Evolutionary conservation across 306 rosid species (phyloP), one percentile per base, ranked within the genome.

Genomic region (Lathyrus sativus): DNA sequence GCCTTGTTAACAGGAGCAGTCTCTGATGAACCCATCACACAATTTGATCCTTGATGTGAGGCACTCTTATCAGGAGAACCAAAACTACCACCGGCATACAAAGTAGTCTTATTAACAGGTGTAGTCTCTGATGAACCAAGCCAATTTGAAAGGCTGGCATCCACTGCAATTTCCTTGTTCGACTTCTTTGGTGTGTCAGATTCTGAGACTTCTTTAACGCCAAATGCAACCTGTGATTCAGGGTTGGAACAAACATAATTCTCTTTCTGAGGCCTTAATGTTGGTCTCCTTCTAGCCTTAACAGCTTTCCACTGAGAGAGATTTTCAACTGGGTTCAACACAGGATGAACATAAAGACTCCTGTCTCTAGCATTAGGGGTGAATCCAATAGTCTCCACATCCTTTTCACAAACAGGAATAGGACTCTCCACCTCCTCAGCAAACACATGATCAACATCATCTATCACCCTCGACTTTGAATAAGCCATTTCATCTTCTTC

Each of bases 91-190:
- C n/a, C 62, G 33, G 59, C 37, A 59, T 46, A 28, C 1, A 61
- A 75, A 18, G 68, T 76, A 18, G 67, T 76, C 80, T 82, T 82
- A 71, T 68, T 84, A 62, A 62, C 51, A 0, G 87, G 81, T 71
- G 83, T 84, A 28, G 64, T 43, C 73, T 81, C 85, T 5, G 96
- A 63, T 12, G 88, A 83, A 79, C 29, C 84, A 85, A 92, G 72
- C 98, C 98, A 92, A 74, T 83, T 89, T 10, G 98, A 92, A 9
- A 92, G 85, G 85, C 98, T 92, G 11, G 98, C 88, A 80, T 92
- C 95, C 59, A 92, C 96, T 48, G 86, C 77, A 13, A 86, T 60
- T 49, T 86, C 95, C 65, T 77, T 81, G 65, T 74, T 70, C 70
- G 74, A 68, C 66, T 79, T 84, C 78, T 76, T 87, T 8, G 79